Evolutionary conservation across 225 moss, liverwort and hornwort genomes (phyloP), one percentile per base, ranked within the genome.

Genomic region (Sphagnum tenellum): DNA sequence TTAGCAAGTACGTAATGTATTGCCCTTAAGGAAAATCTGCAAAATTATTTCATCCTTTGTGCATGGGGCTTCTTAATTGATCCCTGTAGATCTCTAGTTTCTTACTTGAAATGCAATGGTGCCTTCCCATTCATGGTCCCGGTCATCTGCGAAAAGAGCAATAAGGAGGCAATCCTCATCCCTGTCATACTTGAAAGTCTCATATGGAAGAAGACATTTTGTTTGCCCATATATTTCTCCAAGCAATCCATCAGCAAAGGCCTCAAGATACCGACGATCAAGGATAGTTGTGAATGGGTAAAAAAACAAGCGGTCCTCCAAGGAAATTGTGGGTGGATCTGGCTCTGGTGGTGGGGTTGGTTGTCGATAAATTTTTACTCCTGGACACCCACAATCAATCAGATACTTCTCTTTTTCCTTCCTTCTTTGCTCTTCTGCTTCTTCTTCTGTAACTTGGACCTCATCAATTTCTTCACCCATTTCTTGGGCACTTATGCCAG

Each of bases 91-190:
- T 29, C 29, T 29, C 29, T 29, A 29, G 1, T 29, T 29, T 29
- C 70, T 67, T 48, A 95, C 92, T 77, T 86, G 79, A 57, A 84
- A 79, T 1, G 92, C 81, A 60, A 65, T 73, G 1, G 85, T 66
- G 62, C 89, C 92, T 53, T 81, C 74, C 70, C 74, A 80, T 50
- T 70, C 62, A 51, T 86, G 87, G 13, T 90, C 84, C 63, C 87
- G 67, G 44, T 90, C 85, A 65, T 88, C 90, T 2, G 87, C 89
- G 45, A 81, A 90, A 4, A 92, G 64, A 68, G 85, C 87, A 4
- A 74, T 68, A 47, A 96, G 75, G 0, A 96, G 75, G 57, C 92
- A 96, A 66, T 92, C 96, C 72, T 96, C 96, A 65, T 92, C 90
- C 55, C 60, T 81, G 72, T 96, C 96, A 74, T 83, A 86, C 70